Evolutionary conservation across 2,329 filamentous ascomycete genomes (phyloP), one percentile per base, ranked within the genome.

Genomic region (Fusarium sp.): DNA sequence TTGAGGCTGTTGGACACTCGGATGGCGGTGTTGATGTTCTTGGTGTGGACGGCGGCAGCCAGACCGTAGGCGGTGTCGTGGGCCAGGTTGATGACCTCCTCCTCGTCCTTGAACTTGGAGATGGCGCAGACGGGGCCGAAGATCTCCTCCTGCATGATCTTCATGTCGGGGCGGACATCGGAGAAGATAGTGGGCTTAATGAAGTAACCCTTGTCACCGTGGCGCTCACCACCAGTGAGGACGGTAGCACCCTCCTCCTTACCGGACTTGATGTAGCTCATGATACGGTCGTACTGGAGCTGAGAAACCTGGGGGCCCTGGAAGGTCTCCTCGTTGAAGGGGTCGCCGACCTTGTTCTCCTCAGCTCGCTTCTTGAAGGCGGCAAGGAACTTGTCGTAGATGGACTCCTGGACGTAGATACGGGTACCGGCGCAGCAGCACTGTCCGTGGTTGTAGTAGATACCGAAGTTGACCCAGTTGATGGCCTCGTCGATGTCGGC

Each of bases 111-210:
- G 89, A 97, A 97, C 87, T 96, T 97, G 86, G 92, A 89, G 78
- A 97, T 92, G 79, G 93, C 89, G 86, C 92, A 94, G 74, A 97
- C 95, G 68, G 95, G 95, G 75, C 95, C 95, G 82, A 97, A 97
- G 83, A 97, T 97, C 87, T 97, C 95, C 86, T 97, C 94, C 84
- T 94, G 90, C 86, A 95, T 92, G 81, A 97, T 97, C 90, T 94
- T 95, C 94, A 97, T 97, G 84, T 96, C 90, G 76, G 91, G 85
- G 59, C 87, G 90, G 76, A 97, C 94, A 81, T 95, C 92, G 84
- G 90, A 92, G 89, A 97, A 97, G 87, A 97, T 94, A 80, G 95
- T 97, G 45, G 95, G 95, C 88, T 96, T 87, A 84, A 97, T 96
- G 88, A 96, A 97, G 90, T 94, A 97, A 72, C 94, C 94, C 88